Percentiles rank a stretch among this genome's conserved stretches.
Evolutionary conservation across 352 stramenopile species (phyloP).

Genomic region (Globisporangium canariense): DNA sequence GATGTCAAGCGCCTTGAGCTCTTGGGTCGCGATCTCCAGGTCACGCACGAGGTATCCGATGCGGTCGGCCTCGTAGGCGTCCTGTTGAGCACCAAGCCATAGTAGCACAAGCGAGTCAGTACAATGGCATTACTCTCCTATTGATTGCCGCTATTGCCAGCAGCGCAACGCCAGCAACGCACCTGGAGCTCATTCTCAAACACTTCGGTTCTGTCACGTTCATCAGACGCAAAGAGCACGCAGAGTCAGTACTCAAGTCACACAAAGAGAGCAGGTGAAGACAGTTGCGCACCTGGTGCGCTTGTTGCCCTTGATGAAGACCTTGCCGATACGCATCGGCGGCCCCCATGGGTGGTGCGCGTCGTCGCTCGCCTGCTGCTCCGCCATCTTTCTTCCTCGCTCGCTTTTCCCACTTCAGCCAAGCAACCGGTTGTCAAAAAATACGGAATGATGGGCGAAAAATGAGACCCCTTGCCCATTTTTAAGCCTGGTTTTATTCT

Average conservation of each 20-base stretch:
- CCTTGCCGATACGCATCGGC: conserved; percentile 80
- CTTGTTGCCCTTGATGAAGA: conserved; percentile 86
- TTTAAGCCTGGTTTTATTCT: too few species aligned
- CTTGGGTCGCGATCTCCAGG: conserved; percentile 56
- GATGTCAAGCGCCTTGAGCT: conserved; percentile 77
- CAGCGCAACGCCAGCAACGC: background rate
- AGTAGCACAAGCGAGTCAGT: background rate
- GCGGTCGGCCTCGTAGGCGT: conserved; percentile 56
- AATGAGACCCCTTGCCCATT: too few species aligned
- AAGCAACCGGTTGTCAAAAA: conserved; percentile 9
- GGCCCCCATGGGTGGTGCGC: conserved; percentile 69
- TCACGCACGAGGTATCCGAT: conserved; percentile 62
- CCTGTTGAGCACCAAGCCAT: conserved; percentile 23
- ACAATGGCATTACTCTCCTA: too few species aligned
- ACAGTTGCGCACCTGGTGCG: conserved; percentile 64
- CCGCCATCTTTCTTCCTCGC: conserved; percentile 4
- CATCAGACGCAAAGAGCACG: background rate
- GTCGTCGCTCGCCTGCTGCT: conserved; percentile 18
- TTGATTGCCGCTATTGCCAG: background rate
- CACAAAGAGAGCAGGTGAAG: background rate
- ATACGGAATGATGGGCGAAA: background rate
- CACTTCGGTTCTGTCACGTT: conserved; percentile 51
- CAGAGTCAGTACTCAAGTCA: background rate
- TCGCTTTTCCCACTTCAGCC: background rate
- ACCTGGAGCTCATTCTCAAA: conserved; percentile 88